Evolutionary conservation across 2,329 filamentous ascomycete species (phyloP).

Genomic region (Botryotinia calthae): DNA sequence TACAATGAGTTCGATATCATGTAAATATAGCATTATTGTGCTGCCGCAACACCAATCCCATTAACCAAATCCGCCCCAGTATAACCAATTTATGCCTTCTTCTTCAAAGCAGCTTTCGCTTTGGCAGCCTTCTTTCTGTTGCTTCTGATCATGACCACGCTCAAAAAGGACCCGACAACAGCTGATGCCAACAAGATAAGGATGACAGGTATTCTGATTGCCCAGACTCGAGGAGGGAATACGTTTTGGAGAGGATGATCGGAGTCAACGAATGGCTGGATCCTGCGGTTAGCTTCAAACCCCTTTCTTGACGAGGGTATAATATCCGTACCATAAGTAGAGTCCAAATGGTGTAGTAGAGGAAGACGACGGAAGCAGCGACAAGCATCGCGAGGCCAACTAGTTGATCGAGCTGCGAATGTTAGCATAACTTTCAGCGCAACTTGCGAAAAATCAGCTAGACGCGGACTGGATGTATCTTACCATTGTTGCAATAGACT

Average conservation of each 20-base stretch:
- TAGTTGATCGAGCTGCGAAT: slow-evolving; percentile 79
- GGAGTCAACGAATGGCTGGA: slow-evolving; percentile 91
- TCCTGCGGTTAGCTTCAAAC: slow-evolving; percentile 2
- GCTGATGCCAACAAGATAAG: slow-evolving; percentile 87
- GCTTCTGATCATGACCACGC: slow-evolving; percentile 97
- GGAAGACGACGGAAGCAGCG: slow-evolving; percentile 68
- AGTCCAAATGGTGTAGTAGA: slow-evolving; percentile 98
- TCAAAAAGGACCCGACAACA: slow-evolving; percentile 93
- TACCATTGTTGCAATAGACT: slow-evolving; percentile 38
- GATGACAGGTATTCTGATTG: slow-evolving; percentile 96
- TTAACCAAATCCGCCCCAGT: neutral
- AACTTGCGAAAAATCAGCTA: slow-evolving; percentile 1
- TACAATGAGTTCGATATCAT: neutral
- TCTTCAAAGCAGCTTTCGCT: slow-evolving; percentile 78
- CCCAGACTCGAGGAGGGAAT: slow-evolving; percentile 97
- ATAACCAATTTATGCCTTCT: slow-evolving; percentile 70
- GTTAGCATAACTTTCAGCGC: slow-evolving; percentile 22
- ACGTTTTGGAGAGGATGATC: slow-evolving; percentile 90
- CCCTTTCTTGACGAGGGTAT: neutral
- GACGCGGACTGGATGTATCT: slow-evolving; percentile 1
- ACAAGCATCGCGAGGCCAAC: slow-evolving; percentile 74
- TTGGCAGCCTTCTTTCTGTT: slow-evolving; percentile 97
- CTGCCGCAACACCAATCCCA: neutral
- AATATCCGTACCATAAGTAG: slow-evolving; percentile 76
- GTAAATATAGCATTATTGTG: neutral